Conservation (phyloP, 116 monocot species). For the Thalassia testudinum region DNA sequence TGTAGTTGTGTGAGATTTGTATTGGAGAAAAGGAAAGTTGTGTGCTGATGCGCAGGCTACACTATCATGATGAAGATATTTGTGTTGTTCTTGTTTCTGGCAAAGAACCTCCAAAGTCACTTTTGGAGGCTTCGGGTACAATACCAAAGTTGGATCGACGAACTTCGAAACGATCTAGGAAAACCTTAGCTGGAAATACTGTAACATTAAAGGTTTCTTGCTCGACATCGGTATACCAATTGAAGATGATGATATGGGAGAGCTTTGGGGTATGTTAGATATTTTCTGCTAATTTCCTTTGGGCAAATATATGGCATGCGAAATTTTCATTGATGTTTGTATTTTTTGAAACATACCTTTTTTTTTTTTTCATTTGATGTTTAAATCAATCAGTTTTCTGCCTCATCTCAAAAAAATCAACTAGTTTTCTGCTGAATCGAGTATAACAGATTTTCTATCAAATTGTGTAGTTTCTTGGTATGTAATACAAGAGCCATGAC, state of each 20-base stretch:
- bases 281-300: no score
- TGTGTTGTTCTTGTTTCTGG: constrained; percentile 71
- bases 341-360: no score
- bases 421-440: no score
- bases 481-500: no score
- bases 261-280: constrained; percentile 88
- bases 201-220: constrained; percentile 71
- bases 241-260: constrained; percentile 99
- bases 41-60: constrained; percentile 66
- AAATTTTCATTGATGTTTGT: no score
- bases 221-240: constrained; percentile 69
- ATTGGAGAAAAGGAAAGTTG: constrained; percentile 91
- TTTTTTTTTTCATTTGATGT: no score
- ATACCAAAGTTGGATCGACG: constrained; percentile 52
- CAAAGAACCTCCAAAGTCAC: constrained; percentile 80
- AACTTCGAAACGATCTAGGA: constrained; percentile 74
- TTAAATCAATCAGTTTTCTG: no score
- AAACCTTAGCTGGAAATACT: constrained; percentile 51
- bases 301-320: no score
- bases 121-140: constrained; percentile 45
- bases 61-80: constrained; percentile 71
- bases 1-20: constrained; percentile 78
- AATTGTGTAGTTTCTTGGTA: no score
- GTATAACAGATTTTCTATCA: no score
- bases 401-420: no score